Percentiles rank a stretch among this genome's conserved stretches.
Conservation (phyloP, 345 rosid genomes). For the rapeseed (Brassica napus) region DNA sequence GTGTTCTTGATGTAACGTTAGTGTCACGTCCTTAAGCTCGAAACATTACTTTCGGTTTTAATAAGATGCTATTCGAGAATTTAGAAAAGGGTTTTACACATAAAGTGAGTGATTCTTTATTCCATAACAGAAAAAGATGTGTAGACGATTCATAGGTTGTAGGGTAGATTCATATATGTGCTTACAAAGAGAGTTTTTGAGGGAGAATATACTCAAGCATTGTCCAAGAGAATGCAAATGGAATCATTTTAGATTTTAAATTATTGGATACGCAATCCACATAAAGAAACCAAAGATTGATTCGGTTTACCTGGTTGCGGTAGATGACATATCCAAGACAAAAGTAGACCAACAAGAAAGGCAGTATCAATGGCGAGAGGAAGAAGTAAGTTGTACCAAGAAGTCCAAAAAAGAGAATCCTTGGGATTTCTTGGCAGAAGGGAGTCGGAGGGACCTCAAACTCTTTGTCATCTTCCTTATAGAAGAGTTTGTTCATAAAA, state of each 20-base stretch:
- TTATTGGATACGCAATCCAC: background rate
- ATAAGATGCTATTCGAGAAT: conserved; percentile 32
- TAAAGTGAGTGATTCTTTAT: conserved; percentile 12
- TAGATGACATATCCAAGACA: conserved; percentile 84
- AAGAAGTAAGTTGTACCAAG: conserved; percentile 85
- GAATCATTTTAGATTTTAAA: conserved; percentile 11
- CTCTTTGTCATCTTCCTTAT: conserved; percentile 49
- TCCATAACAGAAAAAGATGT: conserved; percentile 17
- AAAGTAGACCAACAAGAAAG: conserved; percentile 79
- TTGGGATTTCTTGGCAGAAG: conserved; percentile 68
- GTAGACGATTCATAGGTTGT: conserved; percentile 21
- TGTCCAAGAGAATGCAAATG: conserved; percentile 33
- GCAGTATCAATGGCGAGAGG: conserved; percentile 85
- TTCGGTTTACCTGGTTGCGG: conserved; percentile 73
- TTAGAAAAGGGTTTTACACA: conserved; percentile 3
- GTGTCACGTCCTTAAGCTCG: conserved; percentile 19
- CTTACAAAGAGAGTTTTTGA: conserved; percentile 16
- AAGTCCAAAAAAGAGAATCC: conserved; percentile 70
- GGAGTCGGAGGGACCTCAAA: conserved; percentile 64
- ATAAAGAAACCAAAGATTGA: background rate
- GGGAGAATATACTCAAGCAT: conserved; percentile 30
- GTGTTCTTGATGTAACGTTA: conserved; percentile 32
- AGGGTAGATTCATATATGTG: conserved; percentile 24
- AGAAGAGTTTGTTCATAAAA: conserved; percentile 43
- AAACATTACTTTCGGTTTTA: conserved; percentile 23